phyloP scores from a whole-genome alignment of 1,139 yeast genomes.

The Diutina siamensis region DNA sequence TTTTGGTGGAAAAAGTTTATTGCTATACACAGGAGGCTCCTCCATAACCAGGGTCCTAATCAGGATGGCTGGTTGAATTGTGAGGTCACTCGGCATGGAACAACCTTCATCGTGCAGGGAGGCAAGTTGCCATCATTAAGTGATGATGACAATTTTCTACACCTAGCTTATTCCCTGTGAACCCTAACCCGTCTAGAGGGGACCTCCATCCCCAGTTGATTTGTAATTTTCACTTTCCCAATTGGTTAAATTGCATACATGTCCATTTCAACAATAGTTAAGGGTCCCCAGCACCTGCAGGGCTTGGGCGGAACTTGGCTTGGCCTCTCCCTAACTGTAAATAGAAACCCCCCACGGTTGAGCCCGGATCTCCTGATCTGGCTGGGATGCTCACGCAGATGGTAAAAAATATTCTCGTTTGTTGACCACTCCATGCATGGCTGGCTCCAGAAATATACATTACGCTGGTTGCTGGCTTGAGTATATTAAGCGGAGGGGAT shows the following conservation, averaged over 20 bases:
- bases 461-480: neutral
- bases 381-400: neutral
- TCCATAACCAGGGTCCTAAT: neutral
- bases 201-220: too few species aligned
- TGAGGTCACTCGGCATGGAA: neutral
- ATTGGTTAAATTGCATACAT: neutral
- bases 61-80: neutral
- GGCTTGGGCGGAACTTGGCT: neutral
- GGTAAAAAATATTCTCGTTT: neutral
- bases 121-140: too few species aligned
- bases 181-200: too few species aligned
- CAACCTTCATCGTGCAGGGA: neutral
- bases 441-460: neutral
- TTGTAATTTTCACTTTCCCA: too few species aligned
- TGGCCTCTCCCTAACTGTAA: neutral
- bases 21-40: too few species aligned
- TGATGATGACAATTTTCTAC: too few species aligned
- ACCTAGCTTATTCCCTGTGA: too few species aligned
- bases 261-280: neutral
- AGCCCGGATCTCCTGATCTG: neutral
- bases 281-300: too few species aligned
- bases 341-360: neutral
- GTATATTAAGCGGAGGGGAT: neutral
- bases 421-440: conserved; percentile 2
- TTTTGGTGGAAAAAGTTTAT: too few species aligned